Evolutionary conservation across 176 grass and related monocot genomes (phyloP).

Genomic region (Pontederia paniculata): DNA sequence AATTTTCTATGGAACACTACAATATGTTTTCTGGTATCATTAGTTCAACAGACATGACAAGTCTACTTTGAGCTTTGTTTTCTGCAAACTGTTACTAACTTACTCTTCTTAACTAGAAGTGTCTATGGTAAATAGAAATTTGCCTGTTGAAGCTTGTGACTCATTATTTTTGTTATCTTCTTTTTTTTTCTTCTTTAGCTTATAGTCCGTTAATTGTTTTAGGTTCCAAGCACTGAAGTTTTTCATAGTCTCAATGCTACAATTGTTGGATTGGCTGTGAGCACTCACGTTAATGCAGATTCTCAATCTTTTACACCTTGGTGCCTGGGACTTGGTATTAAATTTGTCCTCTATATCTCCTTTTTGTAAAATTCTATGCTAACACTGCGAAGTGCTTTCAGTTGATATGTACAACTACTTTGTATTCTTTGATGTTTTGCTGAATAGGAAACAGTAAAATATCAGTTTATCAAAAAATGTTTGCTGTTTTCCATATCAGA

Average conservation of each 20-base stretch:
- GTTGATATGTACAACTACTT: too few relatives aligned
- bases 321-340: conserved; percentile 76
- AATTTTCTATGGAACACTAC: too few relatives aligned
- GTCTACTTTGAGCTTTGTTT: background rate
- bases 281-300: conserved; percentile 26
- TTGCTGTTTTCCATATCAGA: too few relatives aligned
- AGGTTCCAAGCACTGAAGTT: conserved; percentile 62
- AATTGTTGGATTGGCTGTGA: conserved; percentile 63
- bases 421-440: too few relatives aligned
- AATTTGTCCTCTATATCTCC: conserved; percentile 12
- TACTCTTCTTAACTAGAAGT: too few relatives aligned
- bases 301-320: conserved; percentile 26
- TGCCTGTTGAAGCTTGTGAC: background rate
- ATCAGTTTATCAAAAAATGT: too few relatives aligned
- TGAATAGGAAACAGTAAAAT: too few relatives aligned
- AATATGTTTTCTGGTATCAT: too few relatives aligned
- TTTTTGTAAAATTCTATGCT: background rate
- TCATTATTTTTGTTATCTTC: background rate
- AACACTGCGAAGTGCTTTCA: too few relatives aligned
- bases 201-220: background rate
- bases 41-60: too few relatives aligned
- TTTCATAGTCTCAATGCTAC: conserved; percentile 80
- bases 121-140: background rate
- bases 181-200: conserved; percentile 7
- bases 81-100: background rate